These are phyloP conservation scores for Phenoliferia sp. DNA, from an alignment of 1,284 basidiomycete species.

Conservation along the genomic window DNA sequence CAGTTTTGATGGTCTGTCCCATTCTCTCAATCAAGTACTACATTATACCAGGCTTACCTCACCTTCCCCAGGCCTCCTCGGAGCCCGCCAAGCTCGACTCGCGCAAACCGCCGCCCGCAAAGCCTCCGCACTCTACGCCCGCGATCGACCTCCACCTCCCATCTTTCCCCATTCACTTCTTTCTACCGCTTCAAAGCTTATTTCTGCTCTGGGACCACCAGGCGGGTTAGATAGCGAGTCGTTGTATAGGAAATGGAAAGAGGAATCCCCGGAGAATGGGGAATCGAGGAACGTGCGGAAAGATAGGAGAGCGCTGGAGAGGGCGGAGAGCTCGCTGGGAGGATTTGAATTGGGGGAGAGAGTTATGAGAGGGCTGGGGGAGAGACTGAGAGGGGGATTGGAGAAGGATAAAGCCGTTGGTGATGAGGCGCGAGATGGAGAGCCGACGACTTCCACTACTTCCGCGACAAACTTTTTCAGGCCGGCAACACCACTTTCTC, in stretches of 20 bases:
- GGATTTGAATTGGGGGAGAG: conserved; percentile 12
- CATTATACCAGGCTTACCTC: too few species aligned
- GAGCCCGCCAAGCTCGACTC: conserved; percentile 8
- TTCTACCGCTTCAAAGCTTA: conserved; percentile 8
- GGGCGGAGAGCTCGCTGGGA: conserved; percentile 21
- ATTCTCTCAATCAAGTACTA: not conserved
- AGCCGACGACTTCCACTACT: too few species aligned
- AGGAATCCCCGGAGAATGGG: not conserved
- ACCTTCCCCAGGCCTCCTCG: conserved; percentile 18
- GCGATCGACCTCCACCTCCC: conserved; percentile 21
- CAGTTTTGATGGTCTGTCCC: conserved; percentile 17
- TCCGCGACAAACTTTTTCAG: not conserved
- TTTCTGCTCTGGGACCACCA: conserved; percentile 22
- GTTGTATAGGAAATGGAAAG: not conserved
- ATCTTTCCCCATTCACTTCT: conserved; percentile 21
- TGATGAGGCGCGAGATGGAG: too few species aligned
- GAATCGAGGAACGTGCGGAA: not conserved
- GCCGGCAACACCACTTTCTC: conserved; percentile 10
- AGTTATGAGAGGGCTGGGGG: conserved; percentile 7
- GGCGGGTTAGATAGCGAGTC: conserved; percentile 9
- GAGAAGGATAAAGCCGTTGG: not conserved
- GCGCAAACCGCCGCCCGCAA: not conserved
- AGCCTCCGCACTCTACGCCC: conserved; percentile 3
- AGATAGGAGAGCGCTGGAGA: conserved; percentile 7
- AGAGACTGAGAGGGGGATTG: too few species aligned